Base-by-base conservation (phyloP, 1,284 basidiomycete species). In the Fistulina hepatica region DNA sequence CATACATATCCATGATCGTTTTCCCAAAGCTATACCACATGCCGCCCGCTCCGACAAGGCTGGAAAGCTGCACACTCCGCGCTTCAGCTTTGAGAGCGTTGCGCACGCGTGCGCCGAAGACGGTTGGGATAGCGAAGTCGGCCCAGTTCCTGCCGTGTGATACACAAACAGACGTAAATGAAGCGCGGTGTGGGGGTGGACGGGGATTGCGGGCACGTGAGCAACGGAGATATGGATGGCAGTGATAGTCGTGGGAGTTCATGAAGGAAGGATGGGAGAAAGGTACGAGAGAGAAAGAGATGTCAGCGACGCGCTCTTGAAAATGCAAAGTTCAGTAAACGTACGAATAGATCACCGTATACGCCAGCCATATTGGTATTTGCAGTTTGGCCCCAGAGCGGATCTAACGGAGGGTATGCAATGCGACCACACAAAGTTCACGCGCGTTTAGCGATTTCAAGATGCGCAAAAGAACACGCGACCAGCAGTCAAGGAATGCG, bases 1-100 rank as follows among this genome's bases (percentile, higher is more conserved):
- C 76, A 49, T 52, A 86, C 86, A 92, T 70, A 37, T 79, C 76
- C 60, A 81, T 81, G 42, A 92, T 75, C 48, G 76, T 75, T 52
- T 77, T 76, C 10, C 90, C 90, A 55, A 90, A 91, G 3, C 79
- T 79, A 55, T 93, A 94, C 90, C 90, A 94, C 48, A 77, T 61
- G 3, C 86, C 84, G 6, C 83, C 84, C n/a, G 78, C 76, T 5
- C 90, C 90, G 3, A 93, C 86, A 3, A 91, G 71, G 23, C 69
- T 71, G 4, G 82, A 75, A 4, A 93, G 65, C 38, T 75, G 77
- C 39, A 94, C 88, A 44, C 81, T 85, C 17, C 73, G 70, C 9
- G 89, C 69, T 37, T 89, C 84, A 9, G 90, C 90, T 47, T 81
- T 88, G 37, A 93, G 65, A 2, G 90, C 90, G 42, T 88, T 84